Evolutionary conservation across 495 filamentous ascomycete species (phyloP).

Genomic region (Penicillium pulvis): DNA sequence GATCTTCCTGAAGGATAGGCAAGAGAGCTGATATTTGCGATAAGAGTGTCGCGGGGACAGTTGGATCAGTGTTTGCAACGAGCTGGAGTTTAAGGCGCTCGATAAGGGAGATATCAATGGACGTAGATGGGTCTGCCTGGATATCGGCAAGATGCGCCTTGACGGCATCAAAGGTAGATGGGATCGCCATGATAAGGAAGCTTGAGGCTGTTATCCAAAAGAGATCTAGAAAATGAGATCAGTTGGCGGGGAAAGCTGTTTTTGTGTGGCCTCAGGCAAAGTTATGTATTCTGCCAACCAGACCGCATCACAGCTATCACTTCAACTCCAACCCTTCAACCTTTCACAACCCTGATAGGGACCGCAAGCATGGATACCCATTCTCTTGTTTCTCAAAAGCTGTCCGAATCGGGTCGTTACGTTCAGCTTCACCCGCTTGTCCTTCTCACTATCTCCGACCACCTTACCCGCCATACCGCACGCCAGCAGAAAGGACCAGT

Average conservation of each 20-base stretch:
- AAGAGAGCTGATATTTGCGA: constrained; percentile 49
- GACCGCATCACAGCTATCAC: constrained; percentile 21
- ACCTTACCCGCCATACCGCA: constrained; percentile 86
- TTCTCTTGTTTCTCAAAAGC: constrained; percentile 62
- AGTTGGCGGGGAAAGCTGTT: constrained; percentile 3
- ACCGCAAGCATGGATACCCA: constrained; percentile 30
- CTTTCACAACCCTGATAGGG: neutral
- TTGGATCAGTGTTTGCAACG: constrained; percentile 36
- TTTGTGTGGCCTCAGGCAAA: neutral
- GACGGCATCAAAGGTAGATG: constrained; percentile 41
- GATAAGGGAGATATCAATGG: constrained; percentile 39
- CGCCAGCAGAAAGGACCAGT: constrained; percentile 73
- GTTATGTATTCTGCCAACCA: constrained; percentile 14
- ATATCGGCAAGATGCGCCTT: constrained; percentile 40
- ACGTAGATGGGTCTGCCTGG: constrained; percentile 36
- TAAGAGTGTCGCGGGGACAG: constrained; percentile 43
- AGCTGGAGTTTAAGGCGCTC: constrained; percentile 48
- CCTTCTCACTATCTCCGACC: constrained; percentile 94
- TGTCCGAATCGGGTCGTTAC: constrained; percentile 76
- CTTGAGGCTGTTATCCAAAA: neutral
- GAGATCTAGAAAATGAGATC: neutral
- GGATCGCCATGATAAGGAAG: constrained; percentile 37
- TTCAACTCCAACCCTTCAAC: constrained; percentile 6
- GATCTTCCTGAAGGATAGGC: constrained; percentile 52
- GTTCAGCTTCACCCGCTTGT: constrained; percentile 91